Conservation (phyloP, 345 rosid species). For the Euclidium syriacum region DNA sequence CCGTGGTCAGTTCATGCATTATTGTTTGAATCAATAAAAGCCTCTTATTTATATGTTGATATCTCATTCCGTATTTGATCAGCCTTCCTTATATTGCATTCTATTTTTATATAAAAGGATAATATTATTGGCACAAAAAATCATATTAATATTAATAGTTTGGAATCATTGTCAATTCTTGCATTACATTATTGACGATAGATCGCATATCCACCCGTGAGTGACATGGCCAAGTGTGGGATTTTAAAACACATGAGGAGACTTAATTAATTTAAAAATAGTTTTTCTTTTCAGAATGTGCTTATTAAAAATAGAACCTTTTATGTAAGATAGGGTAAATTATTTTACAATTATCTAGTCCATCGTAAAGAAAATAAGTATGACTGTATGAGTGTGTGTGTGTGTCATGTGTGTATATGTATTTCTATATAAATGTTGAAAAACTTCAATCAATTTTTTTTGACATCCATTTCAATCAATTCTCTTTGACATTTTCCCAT, state of each 20-base stretch:
- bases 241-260: neutral
- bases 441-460: too few species aligned
- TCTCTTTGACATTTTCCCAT: neutral
- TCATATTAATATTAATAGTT: neutral
- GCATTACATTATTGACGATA: neutral
- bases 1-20: neutral
- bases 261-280: too few species aligned
- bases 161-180: neutral
- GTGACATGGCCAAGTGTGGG: neutral
- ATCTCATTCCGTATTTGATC: neutral
- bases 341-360: too few species aligned
- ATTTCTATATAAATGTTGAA: too few species aligned
- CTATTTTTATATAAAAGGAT: neutral
- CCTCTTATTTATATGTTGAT: neutral
- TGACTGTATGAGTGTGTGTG: too few species aligned
- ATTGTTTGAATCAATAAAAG: neutral
- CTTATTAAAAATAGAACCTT: too few species aligned
- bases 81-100: neutral
- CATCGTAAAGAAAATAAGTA: too few species aligned
- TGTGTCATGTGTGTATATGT: too few species aligned
- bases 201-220: neutral
- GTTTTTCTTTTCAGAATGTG: too few species aligned
- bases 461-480: neutral
- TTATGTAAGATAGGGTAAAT: too few species aligned
- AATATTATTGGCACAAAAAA: neutral